Conservation (phyloP, 225 moss, liverwort and hornwort species). For the Rhytidiadelphus loreus region DNA sequence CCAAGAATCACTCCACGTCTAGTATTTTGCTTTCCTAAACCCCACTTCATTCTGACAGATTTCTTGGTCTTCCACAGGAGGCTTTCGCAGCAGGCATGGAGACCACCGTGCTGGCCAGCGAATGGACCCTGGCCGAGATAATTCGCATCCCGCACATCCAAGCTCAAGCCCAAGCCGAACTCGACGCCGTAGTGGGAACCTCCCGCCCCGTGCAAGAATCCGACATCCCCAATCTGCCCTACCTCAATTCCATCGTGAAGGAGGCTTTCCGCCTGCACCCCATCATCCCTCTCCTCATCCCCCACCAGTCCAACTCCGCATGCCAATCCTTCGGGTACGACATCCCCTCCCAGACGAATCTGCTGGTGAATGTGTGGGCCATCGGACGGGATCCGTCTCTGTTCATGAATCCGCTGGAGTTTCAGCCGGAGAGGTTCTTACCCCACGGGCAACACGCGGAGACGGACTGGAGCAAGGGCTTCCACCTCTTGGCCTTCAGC, state of each 20-base stretch:
- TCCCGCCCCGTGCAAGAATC: slow-evolving; percentile 13
- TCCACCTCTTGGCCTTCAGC: slow-evolving; percentile 12
- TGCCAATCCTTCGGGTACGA: background rate
- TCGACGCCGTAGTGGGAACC: slow-evolving; percentile 17
- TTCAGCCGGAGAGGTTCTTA: slow-evolving; percentile 27
- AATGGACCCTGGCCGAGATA: slow-evolving; percentile 42
- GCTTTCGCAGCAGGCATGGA: slow-evolving; percentile 36
- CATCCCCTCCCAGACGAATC: slow-evolving; percentile 10
- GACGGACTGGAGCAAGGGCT: slow-evolving; percentile 3
- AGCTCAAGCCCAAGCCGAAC: slow-evolving; percentile 14
- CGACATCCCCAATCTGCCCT: slow-evolving; percentile 24
- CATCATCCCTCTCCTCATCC: slow-evolving; percentile 30
- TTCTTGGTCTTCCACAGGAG: background rate
- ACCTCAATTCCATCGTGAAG: slow-evolving; percentile 23
- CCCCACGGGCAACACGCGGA: background rate
- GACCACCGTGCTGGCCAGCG: slow-evolving; percentile 10
- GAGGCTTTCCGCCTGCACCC: slow-evolving; percentile 36
- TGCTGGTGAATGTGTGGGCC: slow-evolving; percentile 26
- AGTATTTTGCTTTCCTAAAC: background rate
- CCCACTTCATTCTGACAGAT: background rate
- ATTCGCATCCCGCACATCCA: background rate
- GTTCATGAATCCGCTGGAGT: slow-evolving; percentile 12
- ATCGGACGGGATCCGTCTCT: slow-evolving; percentile 9
- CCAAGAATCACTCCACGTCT: background rate
- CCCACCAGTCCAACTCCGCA: slow-evolving; percentile 1